These are phyloP conservation scores for Diaporthe citri DNA, from an alignment of 2,329 filamentous ascomycete genomes.

Conservation along the genomic window DNA sequence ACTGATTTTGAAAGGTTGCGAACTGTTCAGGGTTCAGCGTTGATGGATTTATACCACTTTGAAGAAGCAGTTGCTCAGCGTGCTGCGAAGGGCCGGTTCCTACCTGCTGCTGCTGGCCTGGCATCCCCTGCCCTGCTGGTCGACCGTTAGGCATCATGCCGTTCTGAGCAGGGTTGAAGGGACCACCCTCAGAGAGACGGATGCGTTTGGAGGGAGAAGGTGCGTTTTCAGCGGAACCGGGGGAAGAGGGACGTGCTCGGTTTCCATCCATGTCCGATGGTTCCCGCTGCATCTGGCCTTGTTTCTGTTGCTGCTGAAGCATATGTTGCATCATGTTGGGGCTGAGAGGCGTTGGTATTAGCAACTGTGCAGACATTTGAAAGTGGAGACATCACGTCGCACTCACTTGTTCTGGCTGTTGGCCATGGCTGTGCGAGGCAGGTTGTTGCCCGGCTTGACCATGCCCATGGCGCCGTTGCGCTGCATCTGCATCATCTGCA, in stretches of 20 bases:
- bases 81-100: constrained; percentile 64
- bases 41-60: constrained; percentile 81
- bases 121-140: constrained; percentile 77
- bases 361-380: background rate
- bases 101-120: constrained; percentile 73
- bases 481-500: constrained; percentile 77
- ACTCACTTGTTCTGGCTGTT: constrained; percentile 81
- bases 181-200: constrained; percentile 79
- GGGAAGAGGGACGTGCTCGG: constrained; percentile 84
- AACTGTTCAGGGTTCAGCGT: constrained; percentile 83
- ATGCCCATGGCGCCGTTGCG: constrained; percentile 69
- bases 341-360: constrained; percentile 52
- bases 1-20: constrained; percentile 69
- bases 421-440: constrained; percentile 82
- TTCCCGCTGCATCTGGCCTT: constrained; percentile 84
- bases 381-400: background rate
- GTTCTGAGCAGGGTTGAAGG: constrained; percentile 78
- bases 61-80: constrained; percentile 66
- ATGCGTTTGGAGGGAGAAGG: constrained; percentile 93
- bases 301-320: constrained; percentile 77
- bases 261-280: constrained; percentile 89
- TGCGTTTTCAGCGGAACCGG: constrained; percentile 85
- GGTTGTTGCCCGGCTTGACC: constrained; percentile 69
- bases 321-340: constrained; percentile 76
- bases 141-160: constrained; percentile 81